These are phyloP conservation scores for Solanum microdontum DNA, from an alignment of 257 asterid species.

Conservation along the genomic window DNA sequence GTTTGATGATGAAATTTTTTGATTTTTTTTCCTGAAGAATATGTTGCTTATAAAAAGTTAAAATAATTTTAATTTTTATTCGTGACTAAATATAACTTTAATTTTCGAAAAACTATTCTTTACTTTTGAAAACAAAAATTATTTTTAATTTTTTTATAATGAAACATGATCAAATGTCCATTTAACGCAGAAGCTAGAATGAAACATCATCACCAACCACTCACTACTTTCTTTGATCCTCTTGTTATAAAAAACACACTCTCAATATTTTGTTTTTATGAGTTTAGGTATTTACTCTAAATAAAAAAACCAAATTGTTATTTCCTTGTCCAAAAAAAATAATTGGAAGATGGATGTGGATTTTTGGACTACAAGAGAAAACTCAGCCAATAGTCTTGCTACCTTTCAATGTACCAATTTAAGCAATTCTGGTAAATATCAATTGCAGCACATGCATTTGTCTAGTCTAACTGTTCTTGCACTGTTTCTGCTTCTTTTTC, in stretches of 20 bases:
- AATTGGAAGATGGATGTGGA: conserved; percentile 37
- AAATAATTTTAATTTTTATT: too few species aligned
- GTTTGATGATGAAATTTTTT: too few species aligned
- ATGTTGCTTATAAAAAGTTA: background rate
- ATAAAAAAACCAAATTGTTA: background rate
- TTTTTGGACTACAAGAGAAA: conserved; percentile 71
- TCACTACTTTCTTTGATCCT: background rate
- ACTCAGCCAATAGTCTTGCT: conserved; percentile 29
- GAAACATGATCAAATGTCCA: background rate
- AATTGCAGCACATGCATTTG: background rate
- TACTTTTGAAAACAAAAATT: too few species aligned
- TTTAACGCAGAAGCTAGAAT: background rate
- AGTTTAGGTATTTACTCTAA: background rate
- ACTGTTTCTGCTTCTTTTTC: background rate
- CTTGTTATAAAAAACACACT: background rate
- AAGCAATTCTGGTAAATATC: conserved; percentile 34
- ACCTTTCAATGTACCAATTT: conserved; percentile 40
- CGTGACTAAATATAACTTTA: too few species aligned
- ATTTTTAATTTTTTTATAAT: too few species aligned
- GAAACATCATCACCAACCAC: conserved; percentile 4
- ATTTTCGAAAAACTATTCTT: too few species aligned
- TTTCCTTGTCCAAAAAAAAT: background rate
- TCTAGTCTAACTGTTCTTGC: background rate
- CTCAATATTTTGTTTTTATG: background rate
- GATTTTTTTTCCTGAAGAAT: too few species aligned